Base-by-base conservation (phyloP, 345 rosid genomes). In the Populus simonii region DNA sequence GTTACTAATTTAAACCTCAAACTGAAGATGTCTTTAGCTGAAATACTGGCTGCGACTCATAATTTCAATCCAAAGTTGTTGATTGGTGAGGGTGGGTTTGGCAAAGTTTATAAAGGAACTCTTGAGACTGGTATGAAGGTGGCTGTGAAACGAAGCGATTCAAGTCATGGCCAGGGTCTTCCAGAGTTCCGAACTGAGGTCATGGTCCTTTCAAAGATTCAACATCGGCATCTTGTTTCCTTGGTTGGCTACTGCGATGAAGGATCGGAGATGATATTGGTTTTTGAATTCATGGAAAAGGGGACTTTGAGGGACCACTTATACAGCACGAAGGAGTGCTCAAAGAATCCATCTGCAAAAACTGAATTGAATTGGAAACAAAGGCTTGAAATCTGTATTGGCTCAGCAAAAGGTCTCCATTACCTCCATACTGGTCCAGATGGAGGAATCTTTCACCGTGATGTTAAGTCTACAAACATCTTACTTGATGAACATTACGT, bases 51-150 rank as follows among this genome's bases (percentile, higher is more conserved):
- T 25, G 79, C 68, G 6, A 76, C 74, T 5, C 25, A 55, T 2
- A 68, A 68, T 55, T 76, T 76, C 33, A 55, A 68, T 36, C 3
- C 57, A 8, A 17, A 68, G 8, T 55, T 68, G 35, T 16, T 76
- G 67, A 69, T 76, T 57, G 79, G 79, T 51, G 66, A 69, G 43
- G 79, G 79, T 29, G 74, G 79, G 27, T 76, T 76, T 31, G 74
- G 15, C 69, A 45, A 38, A 41, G 45, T 41, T 41, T 41, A 10
- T 41, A 41, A 41, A 41, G 45, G 45, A 41, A 41, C 45, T 41
- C 74, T 76, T 25, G 33, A 10, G n/a, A 33, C 6, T 6, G 79
- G 79, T 15, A 57, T 16, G 55, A 68, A 35, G 38, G 79, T 76
- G 6, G 79, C 79, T 33, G 79, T 76, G 36, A 76, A 76, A 59